These are phyloP conservation scores for Globisporangium rhizosaccharum DNA, from an alignment of 352 stramenopile species.

Conservation along the genomic window DNA sequence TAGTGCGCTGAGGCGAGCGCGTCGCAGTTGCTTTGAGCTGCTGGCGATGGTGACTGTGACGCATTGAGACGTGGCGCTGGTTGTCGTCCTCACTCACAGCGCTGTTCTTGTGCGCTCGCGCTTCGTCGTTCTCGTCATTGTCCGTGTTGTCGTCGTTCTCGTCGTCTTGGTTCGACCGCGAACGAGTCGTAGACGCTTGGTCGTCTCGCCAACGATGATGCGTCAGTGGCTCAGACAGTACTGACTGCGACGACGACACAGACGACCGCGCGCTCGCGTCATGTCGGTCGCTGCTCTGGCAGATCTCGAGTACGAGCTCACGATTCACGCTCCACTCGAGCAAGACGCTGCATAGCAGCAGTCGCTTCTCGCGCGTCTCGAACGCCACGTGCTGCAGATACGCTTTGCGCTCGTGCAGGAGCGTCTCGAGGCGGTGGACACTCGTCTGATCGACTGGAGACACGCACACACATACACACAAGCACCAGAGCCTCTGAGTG, in stretches of 20 bases:
- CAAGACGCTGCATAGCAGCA: slow-evolving; percentile 40
- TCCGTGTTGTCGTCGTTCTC: slow-evolving; percentile 14
- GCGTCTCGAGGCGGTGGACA: slow-evolving; percentile 16
- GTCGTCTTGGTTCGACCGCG: background rate
- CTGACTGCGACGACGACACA: background rate
- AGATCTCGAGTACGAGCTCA: slow-evolving; percentile 50
- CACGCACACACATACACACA: background rate
- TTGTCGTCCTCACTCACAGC: slow-evolving; percentile 5
- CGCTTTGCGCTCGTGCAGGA: slow-evolving; percentile 18
- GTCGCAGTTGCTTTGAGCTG: slow-evolving; percentile 1
- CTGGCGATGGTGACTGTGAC: background rate
- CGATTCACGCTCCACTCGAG: slow-evolving; percentile 49
- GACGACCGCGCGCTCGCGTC: slow-evolving; percentile 4
- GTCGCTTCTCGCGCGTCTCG: slow-evolving; percentile 32
- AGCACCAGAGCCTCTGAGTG: too few species aligned
- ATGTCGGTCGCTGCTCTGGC: slow-evolving; percentile 18
- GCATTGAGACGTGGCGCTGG: background rate
- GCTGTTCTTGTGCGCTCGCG: background rate
- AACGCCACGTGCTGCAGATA: slow-evolving; percentile 32
- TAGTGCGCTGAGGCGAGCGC: slow-evolving; percentile 1
- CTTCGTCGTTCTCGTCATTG: slow-evolving; percentile 1
- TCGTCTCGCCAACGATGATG: background rate
- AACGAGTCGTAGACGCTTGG: background rate
- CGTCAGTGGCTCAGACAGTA: background rate
- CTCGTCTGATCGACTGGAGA: slow-evolving; percentile 8